Evolutionary conservation across 2,329 filamentous ascomycete genomes (phyloP).

Genomic region (Penicillium thymicola): DNA sequence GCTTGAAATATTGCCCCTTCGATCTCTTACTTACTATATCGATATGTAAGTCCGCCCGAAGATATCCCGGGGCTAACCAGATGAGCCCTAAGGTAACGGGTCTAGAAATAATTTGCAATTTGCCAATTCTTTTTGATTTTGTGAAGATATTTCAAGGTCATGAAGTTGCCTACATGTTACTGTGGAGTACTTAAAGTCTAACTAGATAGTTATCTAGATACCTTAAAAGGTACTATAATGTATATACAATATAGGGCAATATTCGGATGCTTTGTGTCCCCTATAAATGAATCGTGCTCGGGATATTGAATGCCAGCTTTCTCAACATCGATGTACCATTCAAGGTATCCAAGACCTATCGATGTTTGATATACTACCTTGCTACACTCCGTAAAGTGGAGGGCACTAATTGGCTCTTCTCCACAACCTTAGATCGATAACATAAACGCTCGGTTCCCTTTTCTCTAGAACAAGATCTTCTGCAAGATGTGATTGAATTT

Average conservation of each 20-base stretch:
- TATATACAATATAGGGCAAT: not conserved
- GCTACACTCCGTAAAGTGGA: not conserved
- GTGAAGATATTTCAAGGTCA: not conserved
- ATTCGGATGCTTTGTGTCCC: not conserved
- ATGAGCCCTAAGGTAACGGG: not conserved
- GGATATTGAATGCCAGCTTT: not conserved
- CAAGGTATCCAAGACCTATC: not conserved
- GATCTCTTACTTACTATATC: too few relatives aligned
- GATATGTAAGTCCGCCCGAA: not conserved
- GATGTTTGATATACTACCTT: not conserved
- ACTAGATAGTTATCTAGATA: not conserved
- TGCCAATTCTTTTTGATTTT: not conserved
- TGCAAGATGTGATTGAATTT: not conserved
- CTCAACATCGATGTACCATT: too few relatives aligned
- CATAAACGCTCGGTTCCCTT: not conserved
- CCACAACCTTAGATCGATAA: not conserved
- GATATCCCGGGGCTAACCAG: conserved; percentile 4
- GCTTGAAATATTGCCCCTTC: not conserved
- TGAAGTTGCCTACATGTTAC: too few relatives aligned
- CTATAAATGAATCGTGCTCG: not conserved
- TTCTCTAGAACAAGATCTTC: conserved; percentile 1
- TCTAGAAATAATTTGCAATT: not conserved
- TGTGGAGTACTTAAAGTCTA: too few relatives aligned
- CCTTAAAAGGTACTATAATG: not conserved
- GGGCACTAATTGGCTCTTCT: not conserved